A percentile compares a stretch with the other conserved stretches of the same genome.
Evolutionary conservation across 2,329 filamentous ascomycete genomes (phyloP).

Genomic region (Blastomyces gilchristii): DNA sequence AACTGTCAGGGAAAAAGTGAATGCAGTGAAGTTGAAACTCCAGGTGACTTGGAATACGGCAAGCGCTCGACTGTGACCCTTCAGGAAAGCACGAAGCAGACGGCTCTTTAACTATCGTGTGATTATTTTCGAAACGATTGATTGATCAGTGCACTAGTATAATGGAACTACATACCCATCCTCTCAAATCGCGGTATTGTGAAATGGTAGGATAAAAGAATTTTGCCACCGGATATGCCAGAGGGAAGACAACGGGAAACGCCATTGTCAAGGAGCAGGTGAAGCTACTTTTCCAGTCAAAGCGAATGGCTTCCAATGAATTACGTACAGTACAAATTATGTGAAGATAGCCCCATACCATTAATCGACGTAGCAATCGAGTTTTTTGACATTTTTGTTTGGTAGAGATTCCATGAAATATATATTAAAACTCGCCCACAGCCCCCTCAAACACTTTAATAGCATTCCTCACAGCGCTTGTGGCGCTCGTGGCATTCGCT

Average conservation of each 20-base stretch:
- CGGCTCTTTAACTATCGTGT: background rate
- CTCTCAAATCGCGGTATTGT: background rate
- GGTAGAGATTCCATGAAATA: background rate
- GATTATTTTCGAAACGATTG: background rate
- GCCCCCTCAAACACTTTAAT: constrained; percentile 30
- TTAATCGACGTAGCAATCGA: background rate
- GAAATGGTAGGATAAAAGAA: background rate
- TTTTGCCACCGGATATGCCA: background rate
- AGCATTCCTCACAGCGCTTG: constrained; percentile 30
- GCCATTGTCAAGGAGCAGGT: background rate
- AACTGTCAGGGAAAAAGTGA: background rate
- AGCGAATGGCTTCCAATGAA: background rate
- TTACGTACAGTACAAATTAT: background rate
- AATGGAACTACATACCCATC: background rate
- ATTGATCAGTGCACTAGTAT: background rate
- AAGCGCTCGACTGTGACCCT: background rate
- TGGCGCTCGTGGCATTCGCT: constrained; percentile 35
- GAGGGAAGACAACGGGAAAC: background rate
- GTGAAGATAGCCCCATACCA: background rate
- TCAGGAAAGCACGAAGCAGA: background rate
- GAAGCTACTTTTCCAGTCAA: background rate
- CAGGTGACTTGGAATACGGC: constrained; percentile 1
- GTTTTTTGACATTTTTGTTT: constrained; percentile 3
- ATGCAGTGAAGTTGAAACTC: background rate
- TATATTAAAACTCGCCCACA: constrained; percentile 10